Conservation (phyloP, 2,329 filamentous ascomycete species). For the Passalora sequoiae region DNA sequence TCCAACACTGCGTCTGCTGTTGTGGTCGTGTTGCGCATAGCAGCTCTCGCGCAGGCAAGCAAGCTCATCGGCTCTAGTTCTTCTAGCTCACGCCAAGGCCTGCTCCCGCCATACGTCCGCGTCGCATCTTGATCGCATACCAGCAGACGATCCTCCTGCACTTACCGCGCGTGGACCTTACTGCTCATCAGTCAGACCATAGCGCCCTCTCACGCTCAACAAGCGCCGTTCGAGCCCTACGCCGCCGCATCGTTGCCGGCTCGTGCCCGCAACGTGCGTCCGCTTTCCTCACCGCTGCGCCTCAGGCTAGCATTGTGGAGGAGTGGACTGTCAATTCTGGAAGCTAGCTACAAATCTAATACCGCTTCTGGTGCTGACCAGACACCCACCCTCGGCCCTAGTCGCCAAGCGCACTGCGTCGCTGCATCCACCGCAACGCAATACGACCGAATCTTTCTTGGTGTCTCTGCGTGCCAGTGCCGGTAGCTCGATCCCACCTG, state of each 20-base stretch:
- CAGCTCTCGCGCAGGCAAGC: neutral
- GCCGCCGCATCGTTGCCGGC: too few relatives aligned
- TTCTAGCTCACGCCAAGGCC: neutral
- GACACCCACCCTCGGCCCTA: slow-evolving; percentile 13
- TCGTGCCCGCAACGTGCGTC: neutral
- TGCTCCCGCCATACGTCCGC: neutral
- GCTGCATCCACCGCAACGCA: slow-evolving; percentile 20
- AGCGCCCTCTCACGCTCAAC: neutral
- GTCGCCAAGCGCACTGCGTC: slow-evolving; percentile 13
- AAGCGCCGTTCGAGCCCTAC: too few relatives aligned
- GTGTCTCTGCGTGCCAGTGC: slow-evolving; percentile 17
- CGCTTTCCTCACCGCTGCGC: slow-evolving; percentile 11
- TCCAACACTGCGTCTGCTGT: neutral
- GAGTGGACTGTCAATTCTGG: neutral
- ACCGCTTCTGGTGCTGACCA: slow-evolving; percentile 9
- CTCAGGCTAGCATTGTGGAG: slow-evolving; percentile 9
- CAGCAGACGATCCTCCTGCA: neutral
- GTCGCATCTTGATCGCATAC: neutral
- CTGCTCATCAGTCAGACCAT: neutral
- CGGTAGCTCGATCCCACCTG: slow-evolving; percentile 24
- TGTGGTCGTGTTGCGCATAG: neutral
- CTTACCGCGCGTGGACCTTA: slow-evolving; percentile 1
- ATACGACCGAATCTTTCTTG: slow-evolving; percentile 16
- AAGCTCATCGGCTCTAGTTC: neutral
- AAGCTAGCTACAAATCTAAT: slow-evolving; percentile 12